A percentile compares a stretch with the other conserved stretches of the same genome.
Evolutionary conservation across 2,329 filamentous ascomycete genomes (phyloP).

Genomic region (Fusarium sp.): DNA sequence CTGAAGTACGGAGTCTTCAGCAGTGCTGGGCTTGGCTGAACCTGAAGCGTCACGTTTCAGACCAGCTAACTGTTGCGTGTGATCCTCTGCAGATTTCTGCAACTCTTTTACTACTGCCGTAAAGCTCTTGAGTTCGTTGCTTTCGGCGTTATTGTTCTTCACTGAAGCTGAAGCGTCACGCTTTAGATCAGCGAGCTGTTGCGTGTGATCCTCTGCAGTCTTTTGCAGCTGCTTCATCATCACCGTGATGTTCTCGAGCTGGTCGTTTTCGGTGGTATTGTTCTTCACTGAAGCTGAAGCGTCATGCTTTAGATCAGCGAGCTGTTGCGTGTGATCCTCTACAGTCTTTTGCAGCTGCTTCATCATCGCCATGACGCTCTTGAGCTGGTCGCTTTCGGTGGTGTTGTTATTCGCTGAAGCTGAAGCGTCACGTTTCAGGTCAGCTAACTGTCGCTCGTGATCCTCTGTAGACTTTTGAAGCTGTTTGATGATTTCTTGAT

Average conservation of each 20-base stretch:
- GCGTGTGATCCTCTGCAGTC: conserved; percentile 2
- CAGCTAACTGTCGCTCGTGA: conserved; percentile 9
- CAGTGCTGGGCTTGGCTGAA: not conserved
- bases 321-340: conserved; percentile 8
- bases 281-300: not conserved
- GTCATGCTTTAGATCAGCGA: not conserved
- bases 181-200: conserved; percentile 6
- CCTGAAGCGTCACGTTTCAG: not conserved
- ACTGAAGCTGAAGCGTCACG: not conserved
- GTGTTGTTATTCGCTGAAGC: not conserved
- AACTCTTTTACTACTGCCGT: not conserved
- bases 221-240: conserved; percentile 1
- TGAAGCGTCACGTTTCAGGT: not conserved
- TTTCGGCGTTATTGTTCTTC: not conserved
- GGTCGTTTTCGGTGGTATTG: not conserved
- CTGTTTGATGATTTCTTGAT: not conserved
- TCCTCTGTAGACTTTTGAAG: conserved; percentile 3
- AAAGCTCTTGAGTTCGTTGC: conserved; percentile 2
- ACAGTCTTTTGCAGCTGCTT: conserved; percentile 5
- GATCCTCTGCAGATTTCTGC: conserved; percentile 2
- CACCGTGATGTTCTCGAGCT: not conserved
- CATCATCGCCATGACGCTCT: not conserved
- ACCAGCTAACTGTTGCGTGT: conserved; percentile 8
- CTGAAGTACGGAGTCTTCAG: not conserved
- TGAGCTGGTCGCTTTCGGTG: conserved; percentile 2